Evolutionary conservation across 495 filamentous ascomycete species (phyloP), one percentile per base, ranked within the genome.

Genomic region (Aspergillus asperescens): DNA sequence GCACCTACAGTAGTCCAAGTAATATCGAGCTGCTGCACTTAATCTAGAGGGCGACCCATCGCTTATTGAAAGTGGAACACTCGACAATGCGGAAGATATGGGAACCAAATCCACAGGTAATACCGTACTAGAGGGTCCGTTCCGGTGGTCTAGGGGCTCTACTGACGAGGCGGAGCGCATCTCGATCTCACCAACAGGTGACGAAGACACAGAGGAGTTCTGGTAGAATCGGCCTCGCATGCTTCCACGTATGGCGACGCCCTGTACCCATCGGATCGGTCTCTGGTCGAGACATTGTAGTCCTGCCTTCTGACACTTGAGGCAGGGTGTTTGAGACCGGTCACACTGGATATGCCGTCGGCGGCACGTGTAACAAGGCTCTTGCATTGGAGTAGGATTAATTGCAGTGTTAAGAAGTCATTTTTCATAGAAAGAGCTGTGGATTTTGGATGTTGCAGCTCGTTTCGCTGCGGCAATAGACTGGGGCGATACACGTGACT

Each of bases 301-400:
- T 0, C 68, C 58, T 1, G 76, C 77, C 27, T 69, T 69, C 20
- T 58, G 27, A 25, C 67, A 70, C 52, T 70, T 70, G 3, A 23
- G 37, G 34, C 67, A 70, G 15, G 67, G 67, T 0, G 15, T 29
- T 10, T 34, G 12, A 12, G 63, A 61, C 12, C 28, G 58, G 51
- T 82, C 80, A 56, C 80, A 82, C 41, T 77, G 74, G 8, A 77
- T 68, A 18, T 76, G 74, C 50, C 75, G 73, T 1, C 67, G 70
- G 4, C 78, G 78, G 54, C 80, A 78, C 61, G 71, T 75, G 56
- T 77, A 76, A 53, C 76, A 78, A 12, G 29, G 18, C 3, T 35
- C 41, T 5, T 15, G n/a, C 41, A 43, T 43, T 35, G 32, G 6
- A 8, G 15, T 4, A 16, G 12, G 32, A 35, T 35, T n/a, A 2